Base-by-base conservation (phyloP, 345 rosid genomes). In the Eutrema japonicum region DNA sequence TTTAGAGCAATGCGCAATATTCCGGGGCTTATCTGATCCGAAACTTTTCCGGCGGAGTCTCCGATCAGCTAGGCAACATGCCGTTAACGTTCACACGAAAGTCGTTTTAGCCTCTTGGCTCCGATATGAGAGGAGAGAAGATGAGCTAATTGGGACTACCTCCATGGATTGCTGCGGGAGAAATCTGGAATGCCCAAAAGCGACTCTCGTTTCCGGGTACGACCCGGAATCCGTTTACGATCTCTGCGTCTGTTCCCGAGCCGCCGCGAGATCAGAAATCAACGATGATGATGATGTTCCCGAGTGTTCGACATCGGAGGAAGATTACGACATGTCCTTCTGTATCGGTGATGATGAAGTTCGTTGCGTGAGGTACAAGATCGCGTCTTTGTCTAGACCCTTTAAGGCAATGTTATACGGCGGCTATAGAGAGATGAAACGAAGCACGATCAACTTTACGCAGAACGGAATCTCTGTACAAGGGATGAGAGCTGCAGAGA, bases 61-160 rank as follows among this genome's bases (percentile, higher is more conserved):
- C 42, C 83, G 83, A 26, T 66, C 76, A 0, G 83, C 95, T 3
- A 83, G 96, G 59, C 87, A 88, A 59, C 96, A 88, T 43, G 85
- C 96, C 0, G 82, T 85, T 2, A 90, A 88, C 36, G 91, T 87
- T 41, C 93, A 90, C 68, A 32, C 83, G 32, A 93, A 93, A 76
- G 77, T 93, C 46, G 91, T 93, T 6, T 66, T 93, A 35, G 89
- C 90, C 0, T 81, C 96, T 1, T 93, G 98, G 93, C 77, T 92
- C 50, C 82, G 93, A 65, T 90, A 43, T 50, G 98, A 92, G 86
- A 85, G 98, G 87, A 85, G 98, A 60, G 96, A 92, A 29, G 90
- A 92, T 62, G 96, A 90, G 66, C 84, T 90, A 22, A 75, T 83
- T 18, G 98, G 93, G 6, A 79, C 81, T 0, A 70, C 81, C 7